Conservation (phyloP, 2,329 filamentous ascomycete species). For the Trichoderma guizhouense region DNA sequence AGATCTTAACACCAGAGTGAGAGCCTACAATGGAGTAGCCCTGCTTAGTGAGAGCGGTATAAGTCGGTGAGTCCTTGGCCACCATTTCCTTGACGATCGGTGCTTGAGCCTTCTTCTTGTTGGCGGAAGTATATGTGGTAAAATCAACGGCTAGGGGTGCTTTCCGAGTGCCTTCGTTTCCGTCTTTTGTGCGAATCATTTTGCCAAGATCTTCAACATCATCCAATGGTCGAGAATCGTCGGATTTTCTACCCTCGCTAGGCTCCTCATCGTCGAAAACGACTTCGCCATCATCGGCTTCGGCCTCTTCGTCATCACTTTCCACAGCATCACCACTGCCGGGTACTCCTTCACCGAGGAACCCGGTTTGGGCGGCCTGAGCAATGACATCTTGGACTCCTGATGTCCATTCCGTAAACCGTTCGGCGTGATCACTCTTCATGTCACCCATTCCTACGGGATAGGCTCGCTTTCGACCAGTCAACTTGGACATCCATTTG, state of each 20-base stretch:
- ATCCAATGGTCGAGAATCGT: slow-evolving; percentile 49
- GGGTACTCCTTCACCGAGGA: slow-evolving; percentile 61
- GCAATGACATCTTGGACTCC: slow-evolving; percentile 71
- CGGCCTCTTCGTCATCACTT: slow-evolving; percentile 70
- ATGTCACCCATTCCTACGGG: slow-evolving; percentile 86
- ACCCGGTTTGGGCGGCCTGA: slow-evolving; percentile 58
- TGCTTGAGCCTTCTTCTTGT: slow-evolving; percentile 42
- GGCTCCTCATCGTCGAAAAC: slow-evolving; percentile 42
- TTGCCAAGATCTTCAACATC: slow-evolving; percentile 83
- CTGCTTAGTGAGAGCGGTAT: slow-evolving; percentile 87
- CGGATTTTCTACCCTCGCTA: slow-evolving; percentile 35
- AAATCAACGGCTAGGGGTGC: slow-evolving; percentile 78
- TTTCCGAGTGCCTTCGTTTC: slow-evolving; percentile 29
- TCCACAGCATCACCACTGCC: slow-evolving; percentile 82
- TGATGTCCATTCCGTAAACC: slow-evolving; percentile 72
- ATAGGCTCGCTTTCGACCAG: slow-evolving; percentile 78
- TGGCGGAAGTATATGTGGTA: slow-evolving; percentile 62
- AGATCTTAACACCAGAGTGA: slow-evolving; percentile 96
- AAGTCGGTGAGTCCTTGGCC: slow-evolving; percentile 82
- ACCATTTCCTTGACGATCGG: slow-evolving; percentile 83
- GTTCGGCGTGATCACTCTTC: slow-evolving; percentile 65
- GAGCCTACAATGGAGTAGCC: slow-evolving; percentile 93
- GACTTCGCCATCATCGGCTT: slow-evolving; percentile 54
- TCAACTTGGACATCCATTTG: slow-evolving; percentile 96
- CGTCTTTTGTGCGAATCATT: slow-evolving; percentile 49